Evolutionary conservation across 352 stramenopile genomes (phyloP).

Genomic region (Phytophthora europaea): DNA sequence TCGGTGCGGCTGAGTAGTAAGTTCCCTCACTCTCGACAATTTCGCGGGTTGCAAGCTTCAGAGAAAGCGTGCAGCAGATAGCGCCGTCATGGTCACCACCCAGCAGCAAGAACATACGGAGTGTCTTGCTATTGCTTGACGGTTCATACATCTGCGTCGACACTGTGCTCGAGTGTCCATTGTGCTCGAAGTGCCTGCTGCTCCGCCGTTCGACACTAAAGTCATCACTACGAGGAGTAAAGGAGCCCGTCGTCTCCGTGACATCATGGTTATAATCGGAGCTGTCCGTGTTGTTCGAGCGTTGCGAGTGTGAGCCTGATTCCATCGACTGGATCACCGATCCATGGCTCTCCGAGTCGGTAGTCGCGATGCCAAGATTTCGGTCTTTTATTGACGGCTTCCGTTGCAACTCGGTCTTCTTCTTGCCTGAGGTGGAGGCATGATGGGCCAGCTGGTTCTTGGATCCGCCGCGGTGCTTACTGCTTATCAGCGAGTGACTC

Average conservation of each 20-base stretch:
- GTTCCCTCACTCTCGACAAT: slow-evolving; percentile 37
- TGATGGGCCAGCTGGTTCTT: slow-evolving; percentile 7
- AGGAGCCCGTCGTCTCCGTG: background rate
- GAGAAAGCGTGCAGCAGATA: slow-evolving; percentile 37
- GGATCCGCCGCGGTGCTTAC: slow-evolving; percentile 15
- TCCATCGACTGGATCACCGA: background rate
- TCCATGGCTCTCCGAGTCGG: background rate
- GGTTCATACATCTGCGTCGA: slow-evolving; percentile 10
- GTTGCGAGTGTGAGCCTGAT: slow-evolving; percentile 10
- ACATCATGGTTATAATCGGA: slow-evolving; percentile 1
- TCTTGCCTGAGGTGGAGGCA: slow-evolving; percentile 11
- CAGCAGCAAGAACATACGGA: slow-evolving; percentile 43
- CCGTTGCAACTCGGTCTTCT: slow-evolving; percentile 14
- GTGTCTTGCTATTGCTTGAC: slow-evolving; percentile 6
- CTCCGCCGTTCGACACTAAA: background rate
- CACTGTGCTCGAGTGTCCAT: slow-evolving; percentile 7
- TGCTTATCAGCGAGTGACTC: slow-evolving; percentile 14
- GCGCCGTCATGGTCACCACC: slow-evolving; percentile 52
- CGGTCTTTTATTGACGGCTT: slow-evolving; percentile 6
- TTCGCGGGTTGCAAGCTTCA: slow-evolving; percentile 29
- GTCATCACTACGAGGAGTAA: slow-evolving; percentile 7
- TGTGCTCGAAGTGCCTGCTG: slow-evolving; percentile 1
- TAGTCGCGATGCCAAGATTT: background rate
- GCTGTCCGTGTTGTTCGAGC: slow-evolving; percentile 9
- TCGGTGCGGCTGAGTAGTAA: slow-evolving; percentile 29